phyloP scores from a whole-genome alignment of 2,329 filamentous ascomycete genomes.

The Fusarium falciforme region DNA sequence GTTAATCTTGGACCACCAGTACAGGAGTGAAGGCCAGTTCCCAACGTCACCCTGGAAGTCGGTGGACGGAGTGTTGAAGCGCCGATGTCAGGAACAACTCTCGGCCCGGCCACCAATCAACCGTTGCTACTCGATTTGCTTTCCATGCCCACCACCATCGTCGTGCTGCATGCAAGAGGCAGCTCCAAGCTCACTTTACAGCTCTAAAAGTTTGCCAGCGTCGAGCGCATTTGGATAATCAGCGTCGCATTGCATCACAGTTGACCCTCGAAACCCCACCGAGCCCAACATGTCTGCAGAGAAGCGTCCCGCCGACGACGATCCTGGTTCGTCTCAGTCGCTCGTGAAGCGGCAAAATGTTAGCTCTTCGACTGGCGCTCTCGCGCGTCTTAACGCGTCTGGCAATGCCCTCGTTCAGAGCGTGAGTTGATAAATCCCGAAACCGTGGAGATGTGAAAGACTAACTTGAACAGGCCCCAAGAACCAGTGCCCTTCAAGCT shows the following conservation, averaged over 20 bases:
- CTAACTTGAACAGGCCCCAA: conserved; percentile 68
- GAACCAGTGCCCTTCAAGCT: conserved; percentile 86
- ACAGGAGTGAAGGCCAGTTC: conserved; percentile 23
- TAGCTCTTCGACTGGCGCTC: conserved; percentile 58
- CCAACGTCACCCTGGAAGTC: conserved; percentile 38
- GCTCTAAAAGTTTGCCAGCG: conserved; percentile 6
- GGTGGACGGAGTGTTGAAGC: conserved; percentile 39
- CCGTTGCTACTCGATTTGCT: conserved; percentile 31
- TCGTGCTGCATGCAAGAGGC: conserved; percentile 22
- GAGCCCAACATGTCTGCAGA: conserved; percentile 80
- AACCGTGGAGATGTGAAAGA: background rate
- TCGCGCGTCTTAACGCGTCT: conserved; percentile 64
- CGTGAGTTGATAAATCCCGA: conserved; percentile 50
- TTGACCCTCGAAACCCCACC: background rate
- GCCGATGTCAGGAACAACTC: conserved; percentile 48
- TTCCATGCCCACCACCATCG: conserved; percentile 24
- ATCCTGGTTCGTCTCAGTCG: conserved; percentile 82
- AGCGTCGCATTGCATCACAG: conserved; percentile 10
- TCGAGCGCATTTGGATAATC: conserved; percentile 13
- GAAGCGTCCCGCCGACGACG: conserved; percentile 89
- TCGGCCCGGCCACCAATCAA: conserved; percentile 50
- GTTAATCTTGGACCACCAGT: conserved; percentile 14
- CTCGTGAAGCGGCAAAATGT: conserved; percentile 91
- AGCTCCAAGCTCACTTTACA: conserved; percentile 24
- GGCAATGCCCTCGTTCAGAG: conserved; percentile 62